Evolutionary conservation across 352 stramenopile species (phyloP).

Genomic region (Globisporangium echinulatum): DNA sequence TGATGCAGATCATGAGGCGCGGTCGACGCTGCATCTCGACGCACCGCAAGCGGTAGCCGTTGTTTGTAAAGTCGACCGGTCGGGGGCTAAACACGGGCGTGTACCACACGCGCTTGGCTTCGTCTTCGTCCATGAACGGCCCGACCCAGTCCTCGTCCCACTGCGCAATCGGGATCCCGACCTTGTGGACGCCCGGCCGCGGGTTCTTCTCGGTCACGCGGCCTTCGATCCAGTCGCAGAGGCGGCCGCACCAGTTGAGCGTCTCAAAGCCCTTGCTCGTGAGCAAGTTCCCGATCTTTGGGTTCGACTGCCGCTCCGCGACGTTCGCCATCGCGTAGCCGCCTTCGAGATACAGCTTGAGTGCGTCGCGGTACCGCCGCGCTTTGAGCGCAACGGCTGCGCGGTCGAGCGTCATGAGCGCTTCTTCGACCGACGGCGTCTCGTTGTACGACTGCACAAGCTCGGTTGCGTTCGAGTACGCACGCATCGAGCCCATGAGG

Average conservation of each 20-base stretch:
- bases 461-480: conserved; percentile 67
- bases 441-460: conserved; percentile 71
- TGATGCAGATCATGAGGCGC: conserved; percentile 82
- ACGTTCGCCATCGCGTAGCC: conserved; percentile 83
- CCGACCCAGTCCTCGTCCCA: conserved; percentile 79
- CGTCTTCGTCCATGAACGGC: conserved; percentile 63
- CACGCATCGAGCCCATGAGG: conserved; percentile 75
- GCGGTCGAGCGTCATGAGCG: conserved; percentile 64
- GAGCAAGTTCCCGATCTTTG: conserved; percentile 83
- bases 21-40: conserved; percentile 68
- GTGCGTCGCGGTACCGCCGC: conserved; percentile 66
- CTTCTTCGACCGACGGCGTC: conserved; percentile 74
- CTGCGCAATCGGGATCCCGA: conserved; percentile 55
- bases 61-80: conserved; percentile 70
- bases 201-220: conserved; percentile 70
- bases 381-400: conserved; percentile 47
- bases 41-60: conserved; percentile 69
- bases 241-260: conserved; percentile 74
- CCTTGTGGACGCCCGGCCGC: conserved; percentile 71
- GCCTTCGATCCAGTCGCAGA: conserved; percentile 84
- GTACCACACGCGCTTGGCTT: conserved; percentile 75
- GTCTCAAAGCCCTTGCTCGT: conserved; percentile 83
- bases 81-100: conserved; percentile 68
- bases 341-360: conserved; percentile 80
- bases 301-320: conserved; percentile 65